Evolutionary conservation across 495 filamentous ascomycete genomes (phyloP).

Genomic region (Cercophora samala): DNA sequence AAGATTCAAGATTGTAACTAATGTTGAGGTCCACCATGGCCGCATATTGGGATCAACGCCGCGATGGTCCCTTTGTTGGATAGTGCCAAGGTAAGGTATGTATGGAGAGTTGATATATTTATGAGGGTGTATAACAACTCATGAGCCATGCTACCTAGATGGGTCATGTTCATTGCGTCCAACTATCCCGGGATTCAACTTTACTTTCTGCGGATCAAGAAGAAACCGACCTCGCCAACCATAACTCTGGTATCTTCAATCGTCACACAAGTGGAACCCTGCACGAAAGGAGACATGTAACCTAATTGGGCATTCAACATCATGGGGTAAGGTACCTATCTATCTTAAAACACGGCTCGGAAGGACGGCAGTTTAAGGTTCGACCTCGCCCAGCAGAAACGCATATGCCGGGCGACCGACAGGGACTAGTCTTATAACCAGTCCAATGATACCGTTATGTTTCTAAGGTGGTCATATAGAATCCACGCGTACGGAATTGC

Average conservation of each 20-base stretch:
- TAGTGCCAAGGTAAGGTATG: too few relatives aligned
- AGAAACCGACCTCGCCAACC: neutral
- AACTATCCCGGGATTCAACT: neutral
- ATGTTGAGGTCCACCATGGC: neutral
- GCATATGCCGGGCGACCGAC: slow-evolving; percentile 20
- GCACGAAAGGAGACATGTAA: neutral
- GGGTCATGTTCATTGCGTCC: too few relatives aligned
- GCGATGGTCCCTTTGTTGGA: neutral
- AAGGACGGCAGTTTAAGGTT: slow-evolving; percentile 12
- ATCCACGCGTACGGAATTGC: neutral
- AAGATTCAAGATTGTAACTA: neutral
- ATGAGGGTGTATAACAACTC: too few relatives aligned
- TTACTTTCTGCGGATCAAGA: neutral
- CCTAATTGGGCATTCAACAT: neutral
- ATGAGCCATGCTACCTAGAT: too few relatives aligned
- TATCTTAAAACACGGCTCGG: neutral
- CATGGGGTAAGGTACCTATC: neutral
- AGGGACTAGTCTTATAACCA: slow-evolving; percentile 15
- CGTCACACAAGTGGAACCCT: neutral
- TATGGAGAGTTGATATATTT: too few relatives aligned
- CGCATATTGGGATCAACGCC: neutral
- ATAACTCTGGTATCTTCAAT: neutral
- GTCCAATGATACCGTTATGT: neutral
- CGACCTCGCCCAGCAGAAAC: slow-evolving; percentile 6
- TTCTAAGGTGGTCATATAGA: neutral